phyloP scores from a whole-genome alignment of 192 early-diverging fungal species.

The Coemansia sp. region DNA sequence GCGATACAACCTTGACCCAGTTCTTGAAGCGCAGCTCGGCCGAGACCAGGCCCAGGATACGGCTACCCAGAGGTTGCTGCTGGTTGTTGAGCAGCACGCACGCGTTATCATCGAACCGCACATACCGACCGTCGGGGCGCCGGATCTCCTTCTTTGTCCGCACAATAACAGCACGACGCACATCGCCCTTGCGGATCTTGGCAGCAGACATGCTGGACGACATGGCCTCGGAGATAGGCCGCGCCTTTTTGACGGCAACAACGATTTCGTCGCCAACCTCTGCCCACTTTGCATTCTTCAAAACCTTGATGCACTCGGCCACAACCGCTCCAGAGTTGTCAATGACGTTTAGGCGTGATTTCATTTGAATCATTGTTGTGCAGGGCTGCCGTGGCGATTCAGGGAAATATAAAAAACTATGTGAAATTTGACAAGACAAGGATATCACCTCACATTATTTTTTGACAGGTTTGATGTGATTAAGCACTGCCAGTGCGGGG shows the following conservation, averaged over 20 bases:
- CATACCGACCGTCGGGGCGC: slow-evolving; percentile 87
- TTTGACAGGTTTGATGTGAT: too few relatives aligned
- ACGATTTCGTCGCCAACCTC: slow-evolving; percentile 89
- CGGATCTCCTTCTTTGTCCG: slow-evolving; percentile 85
- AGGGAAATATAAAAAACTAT: not conserved
- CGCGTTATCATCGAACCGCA: slow-evolving; percentile 97
- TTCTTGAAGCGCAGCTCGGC: slow-evolving; percentile 89
- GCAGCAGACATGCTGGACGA: slow-evolving; percentile 56
- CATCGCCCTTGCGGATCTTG: slow-evolving; percentile 93
- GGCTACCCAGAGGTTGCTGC: slow-evolving; percentile 91
- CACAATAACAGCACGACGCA: slow-evolving; percentile 86
- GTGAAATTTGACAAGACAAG: not conserved
- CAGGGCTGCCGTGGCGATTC: not conserved
- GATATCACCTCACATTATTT: too few relatives aligned
- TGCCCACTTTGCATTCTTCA: slow-evolving; percentile 75
- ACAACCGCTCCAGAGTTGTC: slow-evolving; percentile 95
- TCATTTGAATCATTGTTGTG: slow-evolving; percentile 70
- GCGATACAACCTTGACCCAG: slow-evolving; percentile 92
- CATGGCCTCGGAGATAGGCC: slow-evolving; percentile 65
- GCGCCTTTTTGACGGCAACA: slow-evolving; percentile 91
- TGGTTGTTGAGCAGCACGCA: slow-evolving; percentile 92
- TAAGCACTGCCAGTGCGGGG: too few relatives aligned
- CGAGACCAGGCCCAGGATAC: slow-evolving; percentile 88
- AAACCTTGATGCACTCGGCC: slow-evolving; percentile 94
- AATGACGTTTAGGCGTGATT: slow-evolving; percentile 86